Conservation (phyloP, 495 filamentous ascomycete species). For the Penicillium turbatum region DNA sequence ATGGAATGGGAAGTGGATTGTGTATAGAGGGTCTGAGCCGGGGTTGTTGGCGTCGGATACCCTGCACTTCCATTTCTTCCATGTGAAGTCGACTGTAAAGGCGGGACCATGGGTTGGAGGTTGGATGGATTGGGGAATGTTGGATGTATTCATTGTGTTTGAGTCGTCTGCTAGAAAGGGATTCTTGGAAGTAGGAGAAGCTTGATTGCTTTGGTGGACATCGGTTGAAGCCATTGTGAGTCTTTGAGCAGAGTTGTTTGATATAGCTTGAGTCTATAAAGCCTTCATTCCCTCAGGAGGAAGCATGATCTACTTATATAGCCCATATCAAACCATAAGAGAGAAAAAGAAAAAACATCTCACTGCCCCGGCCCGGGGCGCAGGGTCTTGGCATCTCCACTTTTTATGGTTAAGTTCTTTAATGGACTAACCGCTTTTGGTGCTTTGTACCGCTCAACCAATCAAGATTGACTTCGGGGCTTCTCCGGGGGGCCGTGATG, state of each 20-base stretch:
- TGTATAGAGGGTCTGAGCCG: conserved; percentile 15
- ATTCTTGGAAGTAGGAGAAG: neutral
- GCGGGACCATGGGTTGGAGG: conserved; percentile 1
- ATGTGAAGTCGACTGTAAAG: conserved; percentile 26
- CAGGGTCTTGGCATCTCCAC: neutral
- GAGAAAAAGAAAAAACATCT: neutral
- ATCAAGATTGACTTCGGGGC: neutral
- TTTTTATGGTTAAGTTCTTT: neutral
- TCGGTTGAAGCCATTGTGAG: neutral
- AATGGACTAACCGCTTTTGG: conserved; percentile 1
- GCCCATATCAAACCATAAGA: neutral
- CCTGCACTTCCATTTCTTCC: conserved; percentile 24
- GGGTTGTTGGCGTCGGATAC: conserved; percentile 16
- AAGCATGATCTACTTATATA: neutral
- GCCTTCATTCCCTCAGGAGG: neutral
- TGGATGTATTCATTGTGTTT: neutral
- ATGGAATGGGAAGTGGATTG: conserved; percentile 16
- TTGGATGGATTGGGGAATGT: neutral
- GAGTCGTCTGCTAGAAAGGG: neutral
- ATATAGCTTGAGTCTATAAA: neutral
- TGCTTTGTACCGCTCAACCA: neutral
- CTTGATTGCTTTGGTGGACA: neutral
- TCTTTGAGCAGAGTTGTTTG: neutral
- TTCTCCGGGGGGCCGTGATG: neutral
- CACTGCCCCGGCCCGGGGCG: neutral